Conservation (phyloP, 179 eudicot species). For the Beta corolliflora region DNA sequence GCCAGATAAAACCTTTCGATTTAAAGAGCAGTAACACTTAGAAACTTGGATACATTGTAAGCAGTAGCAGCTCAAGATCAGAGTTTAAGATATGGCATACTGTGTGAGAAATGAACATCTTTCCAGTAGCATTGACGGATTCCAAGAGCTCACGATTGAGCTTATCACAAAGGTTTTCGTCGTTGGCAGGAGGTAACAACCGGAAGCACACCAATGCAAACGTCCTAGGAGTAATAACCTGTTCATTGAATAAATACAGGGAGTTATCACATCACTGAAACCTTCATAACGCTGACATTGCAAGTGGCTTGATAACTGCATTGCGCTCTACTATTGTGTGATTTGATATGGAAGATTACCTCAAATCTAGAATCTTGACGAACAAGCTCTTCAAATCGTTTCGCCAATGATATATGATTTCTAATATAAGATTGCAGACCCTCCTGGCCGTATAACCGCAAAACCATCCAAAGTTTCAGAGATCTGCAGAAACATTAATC, state of each 20-base stretch:
- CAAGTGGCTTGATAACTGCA: background rate
- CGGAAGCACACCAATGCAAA: constrained; percentile 89
- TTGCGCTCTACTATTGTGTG: too few species aligned
- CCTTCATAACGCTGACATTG: too few species aligned
- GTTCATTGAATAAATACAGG: constrained; percentile 20
- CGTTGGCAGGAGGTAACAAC: constrained; percentile 47
- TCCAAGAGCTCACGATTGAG: constrained; percentile 75
- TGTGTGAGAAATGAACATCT: constrained; percentile 79
- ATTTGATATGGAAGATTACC: constrained; percentile 40
- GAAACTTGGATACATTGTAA: background rate
- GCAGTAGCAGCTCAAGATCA: background rate
- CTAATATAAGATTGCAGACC: constrained; percentile 82
- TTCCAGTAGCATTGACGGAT: constrained; percentile 77
- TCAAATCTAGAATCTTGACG: constrained; percentile 72
- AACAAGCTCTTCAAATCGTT: constrained; percentile 72
- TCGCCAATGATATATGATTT: constrained; percentile 82
- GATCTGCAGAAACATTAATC: constrained; percentile 46
- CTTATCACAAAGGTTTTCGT: constrained; percentile 46
- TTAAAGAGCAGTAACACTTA: background rate
- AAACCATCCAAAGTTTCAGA: constrained; percentile 93
- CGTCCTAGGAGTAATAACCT: constrained; percentile 72
- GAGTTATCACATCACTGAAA: background rate
- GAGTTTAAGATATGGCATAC: constrained; percentile 31
- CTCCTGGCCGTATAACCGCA: constrained; percentile 81
- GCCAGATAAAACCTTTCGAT: constrained; percentile 66